Evolutionary conservation across 2,329 filamentous ascomycete species (phyloP).

Genomic region (Pleomassaria siparia): DNA sequence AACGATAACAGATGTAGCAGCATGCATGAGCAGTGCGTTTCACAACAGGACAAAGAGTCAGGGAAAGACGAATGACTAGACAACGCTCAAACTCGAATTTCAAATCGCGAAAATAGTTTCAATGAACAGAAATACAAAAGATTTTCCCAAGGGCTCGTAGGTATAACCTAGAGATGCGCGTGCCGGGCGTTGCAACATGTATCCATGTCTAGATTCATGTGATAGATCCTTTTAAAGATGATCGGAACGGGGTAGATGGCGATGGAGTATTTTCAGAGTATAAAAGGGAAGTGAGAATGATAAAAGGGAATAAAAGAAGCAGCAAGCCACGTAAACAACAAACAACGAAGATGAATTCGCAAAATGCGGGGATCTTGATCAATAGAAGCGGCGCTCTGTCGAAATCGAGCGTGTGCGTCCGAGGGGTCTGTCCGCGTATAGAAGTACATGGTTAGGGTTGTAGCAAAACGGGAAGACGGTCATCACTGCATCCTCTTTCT

Average conservation of each 20-base stretch:
- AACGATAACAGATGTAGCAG: conserved; percentile 9
- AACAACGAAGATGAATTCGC: background rate
- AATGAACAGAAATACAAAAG: background rate
- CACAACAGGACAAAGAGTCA: conserved; percentile 2
- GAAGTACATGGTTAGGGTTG: conserved; percentile 15
- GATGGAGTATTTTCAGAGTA: conserved; percentile 3
- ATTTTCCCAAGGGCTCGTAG: background rate
- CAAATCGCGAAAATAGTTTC: background rate
- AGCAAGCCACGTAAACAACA: background rate
- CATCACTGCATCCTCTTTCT: conserved; percentile 51
- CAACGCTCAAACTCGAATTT: background rate
- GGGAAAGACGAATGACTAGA: background rate
- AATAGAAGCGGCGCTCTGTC: background rate
- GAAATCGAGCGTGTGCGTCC: background rate
- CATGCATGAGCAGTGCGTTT: background rate
- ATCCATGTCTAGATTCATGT: conserved; percentile 6
- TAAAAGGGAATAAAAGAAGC: conserved; percentile 2
- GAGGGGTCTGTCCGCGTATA: conserved; percentile 4
- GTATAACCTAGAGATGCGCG: conserved; percentile 6
- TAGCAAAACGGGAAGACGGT: conserved; percentile 2
- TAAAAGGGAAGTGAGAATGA: background rate
- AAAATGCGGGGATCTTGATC: conserved; percentile 1
- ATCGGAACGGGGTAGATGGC: background rate
- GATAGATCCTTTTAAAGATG: conserved; percentile 2
- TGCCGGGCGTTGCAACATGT: conserved; percentile 2